These are phyloP conservation scores for Chenopodium formosanum DNA, from an alignment of 148 eudicot species.

Conservation along the genomic window DNA sequence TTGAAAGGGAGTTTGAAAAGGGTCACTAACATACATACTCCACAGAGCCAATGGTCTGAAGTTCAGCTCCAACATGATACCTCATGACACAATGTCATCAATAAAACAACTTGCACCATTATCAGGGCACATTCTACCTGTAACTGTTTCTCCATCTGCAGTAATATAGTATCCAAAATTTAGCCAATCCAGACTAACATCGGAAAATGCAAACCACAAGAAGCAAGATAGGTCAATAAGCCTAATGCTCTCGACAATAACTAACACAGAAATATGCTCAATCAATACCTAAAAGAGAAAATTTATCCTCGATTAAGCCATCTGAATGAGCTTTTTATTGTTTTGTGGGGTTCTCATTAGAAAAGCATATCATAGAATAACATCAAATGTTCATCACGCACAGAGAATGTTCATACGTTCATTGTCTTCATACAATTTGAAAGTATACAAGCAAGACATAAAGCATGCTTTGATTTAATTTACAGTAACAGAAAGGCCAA, in stretches of 20 bases:
- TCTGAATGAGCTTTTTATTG: background rate
- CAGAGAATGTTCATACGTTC: background rate
- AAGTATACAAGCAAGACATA: background rate
- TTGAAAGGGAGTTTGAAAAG: background rate
- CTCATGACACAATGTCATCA: background rate
- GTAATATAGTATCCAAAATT: background rate
- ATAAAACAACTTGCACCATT: background rate
- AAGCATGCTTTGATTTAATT: background rate
- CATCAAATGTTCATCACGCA: background rate
- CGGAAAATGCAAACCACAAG: background rate
- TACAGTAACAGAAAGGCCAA: too few relatives aligned
- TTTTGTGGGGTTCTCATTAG: background rate
- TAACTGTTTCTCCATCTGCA: constrained; percentile 11
- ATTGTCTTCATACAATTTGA: background rate
- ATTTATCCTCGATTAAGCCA: background rate
- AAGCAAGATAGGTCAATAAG: background rate
- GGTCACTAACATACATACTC: background rate
- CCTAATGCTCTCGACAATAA: background rate
- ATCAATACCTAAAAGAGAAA: background rate
- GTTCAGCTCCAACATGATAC: background rate
- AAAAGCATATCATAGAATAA: background rate
- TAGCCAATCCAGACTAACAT: background rate
- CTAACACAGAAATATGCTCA: background rate
- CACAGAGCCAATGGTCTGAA: background rate
- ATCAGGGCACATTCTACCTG: background rate